Evolutionary conservation across 225 moss, liverwort and hornwort genomes (phyloP).

Genomic region (Polytrichum formosum): DNA sequence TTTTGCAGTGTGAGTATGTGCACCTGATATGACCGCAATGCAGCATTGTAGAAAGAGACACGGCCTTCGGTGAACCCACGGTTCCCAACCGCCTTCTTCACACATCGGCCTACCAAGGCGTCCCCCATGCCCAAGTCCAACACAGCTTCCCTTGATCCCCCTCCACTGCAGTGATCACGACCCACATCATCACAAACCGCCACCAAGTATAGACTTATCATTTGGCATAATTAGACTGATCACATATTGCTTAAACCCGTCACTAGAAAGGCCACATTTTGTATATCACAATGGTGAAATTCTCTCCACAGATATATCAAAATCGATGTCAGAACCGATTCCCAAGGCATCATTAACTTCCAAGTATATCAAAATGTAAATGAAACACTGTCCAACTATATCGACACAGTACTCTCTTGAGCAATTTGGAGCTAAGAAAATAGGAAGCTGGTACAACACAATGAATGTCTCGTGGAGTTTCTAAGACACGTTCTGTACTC

Average conservation of each 20-base stretch:
- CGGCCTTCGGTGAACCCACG: conserved; percentile 31
- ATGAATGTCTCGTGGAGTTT: too few relatives aligned
- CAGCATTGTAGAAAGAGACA: conserved; percentile 34
- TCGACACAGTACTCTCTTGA: too few relatives aligned
- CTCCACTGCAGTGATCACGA: conserved; percentile 17
- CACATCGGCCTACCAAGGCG: conserved; percentile 36
- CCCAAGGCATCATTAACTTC: too few relatives aligned
- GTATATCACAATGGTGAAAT: too few relatives aligned
- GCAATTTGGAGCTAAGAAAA: too few relatives aligned
- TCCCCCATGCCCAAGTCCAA: conserved; percentile 30
- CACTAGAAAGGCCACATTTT: neutral
- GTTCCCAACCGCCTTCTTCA: conserved; percentile 38
- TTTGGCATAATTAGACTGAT: neutral
- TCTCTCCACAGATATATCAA: too few relatives aligned
- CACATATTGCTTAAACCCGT: neutral
- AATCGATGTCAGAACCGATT: too few relatives aligned
- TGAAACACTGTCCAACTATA: too few relatives aligned
- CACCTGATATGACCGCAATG: conserved; percentile 49
- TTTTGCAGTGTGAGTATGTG: neutral
- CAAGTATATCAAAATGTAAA: too few relatives aligned
- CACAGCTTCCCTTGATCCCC: conserved; percentile 26
- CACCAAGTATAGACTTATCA: neutral
- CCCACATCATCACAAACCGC: conserved; percentile 4
- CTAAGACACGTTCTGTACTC: too few relatives aligned
- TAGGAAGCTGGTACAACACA: too few relatives aligned